Base-by-base conservation (phyloP, 2,329 filamentous ascomycete genomes). In the Arthrinium phaeospermum region DNA sequence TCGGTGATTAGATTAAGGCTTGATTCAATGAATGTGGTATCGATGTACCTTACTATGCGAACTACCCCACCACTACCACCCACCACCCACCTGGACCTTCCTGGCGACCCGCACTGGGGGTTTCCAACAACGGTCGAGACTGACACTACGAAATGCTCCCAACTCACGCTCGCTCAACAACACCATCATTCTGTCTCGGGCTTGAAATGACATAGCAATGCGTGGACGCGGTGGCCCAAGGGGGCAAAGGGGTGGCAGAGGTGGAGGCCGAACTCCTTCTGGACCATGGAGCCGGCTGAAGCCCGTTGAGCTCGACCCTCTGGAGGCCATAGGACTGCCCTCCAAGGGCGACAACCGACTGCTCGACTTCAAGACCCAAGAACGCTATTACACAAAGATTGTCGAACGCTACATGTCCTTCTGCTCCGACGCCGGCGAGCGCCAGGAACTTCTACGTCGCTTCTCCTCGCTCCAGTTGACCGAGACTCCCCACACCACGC, bases 351-450 rank as follows among this genome's bases (percentile, higher is more conserved):
- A 98, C 82, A 93, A 88, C 68, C 92, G 93, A 78, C 85, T 95
- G 47, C 88, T 94, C 72, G 91, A 96, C 77, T 85, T 88, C 82
- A 94, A 93, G 83, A 89, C 89, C 10, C 96, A 98, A 83, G 93
- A 97, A 81, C 86, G 86, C 71, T 98, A 96, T 85, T 98, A 96
- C 83, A 91, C 91, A 80, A 94, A 92, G 80, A 97, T 98, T 77
- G 91, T 95, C 72, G 92, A 96, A 79, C 91, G 94, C 68, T 98
- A 97, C 84, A 92, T 98, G 89, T 90, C 91, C 75, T 97, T 98
- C 81, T 97, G 95, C 85, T 93, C 93, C 69, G 88, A 91, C 47
- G 90, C 91, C 22, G 89, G 91, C 71, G 90, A 92, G 78, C 88
- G 91, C 70, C 91, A 93, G 75, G 91, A 93, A 76, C 89, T 98